Conservation (phyloP, 148 eudicot species). For the Dysphania ambrosioides region DNA sequence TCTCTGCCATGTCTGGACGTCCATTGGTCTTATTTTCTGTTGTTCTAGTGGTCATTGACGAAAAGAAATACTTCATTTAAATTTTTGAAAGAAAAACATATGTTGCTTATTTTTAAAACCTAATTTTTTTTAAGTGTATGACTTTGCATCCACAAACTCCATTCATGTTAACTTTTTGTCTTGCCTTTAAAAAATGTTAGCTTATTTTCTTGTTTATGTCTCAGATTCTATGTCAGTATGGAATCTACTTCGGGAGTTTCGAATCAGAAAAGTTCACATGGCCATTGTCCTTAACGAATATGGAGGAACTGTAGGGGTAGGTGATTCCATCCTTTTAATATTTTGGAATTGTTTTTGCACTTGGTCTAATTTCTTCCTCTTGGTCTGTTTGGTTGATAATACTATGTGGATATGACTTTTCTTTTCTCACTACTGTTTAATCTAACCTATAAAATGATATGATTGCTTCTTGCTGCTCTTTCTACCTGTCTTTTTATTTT, state of each 20-base stretch:
- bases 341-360: constrained; percentile 8
- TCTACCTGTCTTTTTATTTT: background rate
- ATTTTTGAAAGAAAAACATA: too few relatives aligned
- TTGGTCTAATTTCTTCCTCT: background rate
- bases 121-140: too few relatives aligned
- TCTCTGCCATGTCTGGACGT: too few relatives aligned
- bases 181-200: too few relatives aligned
- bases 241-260: constrained; percentile 98
- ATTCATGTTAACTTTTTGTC: constrained; percentile 6
- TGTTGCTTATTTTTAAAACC: too few relatives aligned
- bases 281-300: constrained; percentile 98
- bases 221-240: constrained; percentile 99
- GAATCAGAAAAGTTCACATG: constrained; percentile 98
- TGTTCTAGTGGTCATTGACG: background rate
- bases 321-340: constrained; percentile 29
- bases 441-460: background rate
- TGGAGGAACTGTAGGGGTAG: constrained; percentile 98
- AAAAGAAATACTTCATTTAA: background rate
- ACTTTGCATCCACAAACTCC: background rate
- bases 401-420: background rate
- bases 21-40: background rate
- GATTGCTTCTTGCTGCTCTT: background rate
- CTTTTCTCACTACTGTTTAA: background rate
- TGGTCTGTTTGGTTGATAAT: background rate
- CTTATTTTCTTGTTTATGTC: constrained; percentile 29